Percentiles rank a stretch among this genome's conserved stretches.
Conservation (phyloP, 169 alveolate species). For the Eimeria acervulina region DNA sequence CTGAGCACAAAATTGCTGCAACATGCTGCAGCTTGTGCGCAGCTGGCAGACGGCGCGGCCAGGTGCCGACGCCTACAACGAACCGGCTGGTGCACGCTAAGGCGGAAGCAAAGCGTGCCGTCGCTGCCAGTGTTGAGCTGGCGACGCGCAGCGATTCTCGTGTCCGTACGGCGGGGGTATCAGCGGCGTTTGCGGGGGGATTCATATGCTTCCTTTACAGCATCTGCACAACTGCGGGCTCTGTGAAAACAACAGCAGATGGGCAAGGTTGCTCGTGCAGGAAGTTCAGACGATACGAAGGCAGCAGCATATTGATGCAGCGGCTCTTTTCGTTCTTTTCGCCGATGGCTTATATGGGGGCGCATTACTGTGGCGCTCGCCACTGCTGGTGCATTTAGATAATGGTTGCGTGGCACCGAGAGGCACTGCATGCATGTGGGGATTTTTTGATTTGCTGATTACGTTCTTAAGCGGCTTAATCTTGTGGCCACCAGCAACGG, state of each 20-base stretch:
- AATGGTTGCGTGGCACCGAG: not conserved
- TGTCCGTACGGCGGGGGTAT: not conserved
- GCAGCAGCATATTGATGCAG: not conserved
- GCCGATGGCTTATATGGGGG: not conserved
- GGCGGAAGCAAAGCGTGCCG: not conserved
- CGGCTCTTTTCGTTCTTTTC: not conserved
- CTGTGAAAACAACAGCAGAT: not conserved
- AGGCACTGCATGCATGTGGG: not conserved
- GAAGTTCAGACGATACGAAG: not conserved
- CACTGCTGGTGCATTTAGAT: not conserved
- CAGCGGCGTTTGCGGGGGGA: not conserved
- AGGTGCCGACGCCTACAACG: not conserved
- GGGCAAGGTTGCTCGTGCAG: not conserved
- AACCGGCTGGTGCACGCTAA: not conserved
- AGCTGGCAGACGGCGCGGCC: not conserved
- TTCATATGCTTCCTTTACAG: not conserved
- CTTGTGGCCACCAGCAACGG: not conserved
- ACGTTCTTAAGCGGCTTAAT: too few relatives aligned
- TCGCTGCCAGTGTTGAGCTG: not conserved
- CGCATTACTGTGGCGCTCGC: not conserved
- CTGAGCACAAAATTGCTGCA: not conserved
- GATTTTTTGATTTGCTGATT: too few relatives aligned
- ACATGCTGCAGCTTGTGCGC: not conserved
- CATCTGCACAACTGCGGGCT: not conserved
- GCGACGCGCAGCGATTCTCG: not conserved